These are phyloP conservation scores for Zizania latifolia DNA, from an alignment of 176 grass and related monocot genomes.

Conservation along the genomic window DNA sequence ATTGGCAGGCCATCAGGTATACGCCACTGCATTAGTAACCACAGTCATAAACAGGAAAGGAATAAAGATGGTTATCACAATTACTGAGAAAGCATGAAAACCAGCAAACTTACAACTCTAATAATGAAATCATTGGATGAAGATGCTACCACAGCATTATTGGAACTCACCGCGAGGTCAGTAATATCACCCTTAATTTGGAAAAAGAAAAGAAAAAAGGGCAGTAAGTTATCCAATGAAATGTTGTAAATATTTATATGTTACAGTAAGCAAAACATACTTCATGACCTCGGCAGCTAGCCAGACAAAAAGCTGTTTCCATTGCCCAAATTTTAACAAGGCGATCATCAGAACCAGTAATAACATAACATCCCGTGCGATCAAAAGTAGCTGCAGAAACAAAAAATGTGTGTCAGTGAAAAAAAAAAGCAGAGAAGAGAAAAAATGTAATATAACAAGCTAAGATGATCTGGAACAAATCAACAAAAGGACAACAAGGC, in stretches of 20 bases:
- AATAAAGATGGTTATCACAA: constrained; percentile 3
- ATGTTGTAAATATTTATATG: constrained; percentile 10
- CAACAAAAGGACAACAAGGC: constrained; percentile 12
- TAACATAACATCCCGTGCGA: constrained; percentile 77
- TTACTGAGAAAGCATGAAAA: constrained; percentile 19
- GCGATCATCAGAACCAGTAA: constrained; percentile 96
- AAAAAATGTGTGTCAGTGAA: background rate
- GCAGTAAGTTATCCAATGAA: constrained; percentile 22
- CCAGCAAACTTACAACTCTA: constrained; percentile 66
- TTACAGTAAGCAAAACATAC: constrained; percentile 46
- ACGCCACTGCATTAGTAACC: constrained; percentile 71
- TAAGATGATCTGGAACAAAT: constrained; percentile 3
- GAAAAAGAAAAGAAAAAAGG: background rate
- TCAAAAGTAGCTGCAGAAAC: constrained; percentile 82
- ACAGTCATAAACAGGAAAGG: constrained; percentile 31
- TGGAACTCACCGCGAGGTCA: constrained; percentile 92
- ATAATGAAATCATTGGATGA: constrained; percentile 98
- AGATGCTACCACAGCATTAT: constrained; percentile 96
- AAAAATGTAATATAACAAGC: background rate
- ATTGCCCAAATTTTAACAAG: constrained; percentile 98
- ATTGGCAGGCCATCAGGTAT: constrained; percentile 91
- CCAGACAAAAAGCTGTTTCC: constrained; percentile 94
- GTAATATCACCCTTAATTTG: constrained; percentile 94
- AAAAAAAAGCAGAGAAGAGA: constrained; percentile 1
- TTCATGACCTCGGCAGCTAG: constrained; percentile 94